Conservation (phyloP, 148 eudicot species). For the Oxyria digyna region DNA sequence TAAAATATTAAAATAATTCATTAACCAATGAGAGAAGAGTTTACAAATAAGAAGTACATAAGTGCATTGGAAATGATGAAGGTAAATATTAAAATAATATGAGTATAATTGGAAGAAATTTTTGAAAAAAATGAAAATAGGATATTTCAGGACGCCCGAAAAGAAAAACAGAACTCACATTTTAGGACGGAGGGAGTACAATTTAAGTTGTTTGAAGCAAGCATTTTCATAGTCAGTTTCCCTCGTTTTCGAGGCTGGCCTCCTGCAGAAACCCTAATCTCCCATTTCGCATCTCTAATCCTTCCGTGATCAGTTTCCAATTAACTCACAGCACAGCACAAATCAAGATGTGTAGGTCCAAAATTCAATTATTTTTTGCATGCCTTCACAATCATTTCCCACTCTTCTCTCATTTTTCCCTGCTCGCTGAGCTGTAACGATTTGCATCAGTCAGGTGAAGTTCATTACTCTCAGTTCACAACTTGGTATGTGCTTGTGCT, state of each 20-base stretch:
- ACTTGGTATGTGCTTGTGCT: not conserved
- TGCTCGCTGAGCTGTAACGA: not conserved
- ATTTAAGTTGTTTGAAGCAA: too few species aligned
- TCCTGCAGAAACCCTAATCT: not conserved
- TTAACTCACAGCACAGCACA: not conserved
- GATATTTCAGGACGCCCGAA: too few species aligned
- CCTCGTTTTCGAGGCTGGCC: conserved; percentile 2
- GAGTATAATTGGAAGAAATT: too few species aligned
- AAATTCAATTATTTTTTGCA: not conserved
- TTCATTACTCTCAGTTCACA: not conserved
- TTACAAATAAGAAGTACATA: too few species aligned
- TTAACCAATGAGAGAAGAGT: too few species aligned
- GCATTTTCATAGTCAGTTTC: not conserved
- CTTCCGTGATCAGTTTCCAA: not conserved
- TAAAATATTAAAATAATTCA: too few species aligned
- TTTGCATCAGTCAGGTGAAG: conserved; percentile 1
- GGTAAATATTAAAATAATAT: too few species aligned
- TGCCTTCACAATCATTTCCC: not conserved
- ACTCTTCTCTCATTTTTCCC: not conserved
- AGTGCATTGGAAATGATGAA: too few species aligned
- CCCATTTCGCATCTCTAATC: not conserved
- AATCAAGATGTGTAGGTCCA: not conserved
- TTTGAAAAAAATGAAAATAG: too few species aligned
- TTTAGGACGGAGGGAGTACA: too few species aligned
- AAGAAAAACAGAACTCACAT: too few species aligned